A percentile compares a stretch with the other conserved stretches of the same genome.
Evolutionary conservation across 2,329 filamentous ascomycete species (phyloP).

Genomic region (Cordyceps tenuipes): DNA sequence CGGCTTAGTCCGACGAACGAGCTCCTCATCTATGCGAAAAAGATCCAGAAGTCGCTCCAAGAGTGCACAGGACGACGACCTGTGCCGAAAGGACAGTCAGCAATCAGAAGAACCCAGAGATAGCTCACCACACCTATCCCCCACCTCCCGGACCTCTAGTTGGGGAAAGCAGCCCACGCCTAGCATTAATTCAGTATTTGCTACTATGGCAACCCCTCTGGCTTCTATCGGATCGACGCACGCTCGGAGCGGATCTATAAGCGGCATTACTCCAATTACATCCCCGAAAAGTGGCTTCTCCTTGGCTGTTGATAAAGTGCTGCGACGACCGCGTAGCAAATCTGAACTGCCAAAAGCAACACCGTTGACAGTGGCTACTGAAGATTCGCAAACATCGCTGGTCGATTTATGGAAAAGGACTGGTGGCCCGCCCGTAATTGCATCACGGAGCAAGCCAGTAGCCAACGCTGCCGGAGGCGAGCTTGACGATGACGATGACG

Average conservation of each 20-base stretch:
- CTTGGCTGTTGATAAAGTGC: slow-evolving; percentile 37
- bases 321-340: slow-evolving; percentile 49
- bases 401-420: slow-evolving; percentile 43
- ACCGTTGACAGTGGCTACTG: slow-evolving; percentile 18
- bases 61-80: slow-evolving; percentile 20
- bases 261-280: slow-evolving; percentile 38
- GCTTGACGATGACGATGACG: slow-evolving; percentile 45
- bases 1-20: slow-evolving; percentile 42
- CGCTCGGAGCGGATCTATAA: slow-evolving; percentile 53
- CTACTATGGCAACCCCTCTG: slow-evolving; percentile 45
- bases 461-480: slow-evolving; percentile 21
- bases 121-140: slow-evolving; percentile 37
- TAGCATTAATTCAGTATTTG: slow-evolving; percentile 51
- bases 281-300: slow-evolving; percentile 44
- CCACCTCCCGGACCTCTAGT: slow-evolving; percentile 42
- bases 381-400: slow-evolving; percentile 36
- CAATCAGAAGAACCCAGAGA: slow-evolving; percentile 28
- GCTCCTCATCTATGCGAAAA: slow-evolving; percentile 35
- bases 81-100: slow-evolving; percentile 21
- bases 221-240: slow-evolving; percentile 47
- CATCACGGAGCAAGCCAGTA: slow-evolving; percentile 32
- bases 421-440: slow-evolving; percentile 47
- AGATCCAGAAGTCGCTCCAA: slow-evolving; percentile 36
- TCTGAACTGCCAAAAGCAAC: slow-evolving; percentile 40
- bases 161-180: slow-evolving; percentile 45